These are phyloP conservation scores for Balamuthia mandrillaris DNA, from an alignment of 208 protist genomes.

Conservation along the genomic window DNA sequence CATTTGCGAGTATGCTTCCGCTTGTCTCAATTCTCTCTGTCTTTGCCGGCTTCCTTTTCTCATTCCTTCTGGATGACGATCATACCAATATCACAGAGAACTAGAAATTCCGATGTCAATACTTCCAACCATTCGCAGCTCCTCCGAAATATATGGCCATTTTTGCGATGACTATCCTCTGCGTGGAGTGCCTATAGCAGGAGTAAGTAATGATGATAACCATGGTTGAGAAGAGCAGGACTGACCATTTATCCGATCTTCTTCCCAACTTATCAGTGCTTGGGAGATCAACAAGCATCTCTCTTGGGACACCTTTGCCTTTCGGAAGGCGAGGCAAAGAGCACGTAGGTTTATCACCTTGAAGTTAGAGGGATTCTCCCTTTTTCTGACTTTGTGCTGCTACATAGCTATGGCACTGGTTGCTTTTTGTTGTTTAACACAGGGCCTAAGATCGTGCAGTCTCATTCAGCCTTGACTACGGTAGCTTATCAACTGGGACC, in stretches of 20 bases:
- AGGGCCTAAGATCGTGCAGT: slow-evolving; percentile 79
- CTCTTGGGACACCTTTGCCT: slow-evolving; percentile 92
- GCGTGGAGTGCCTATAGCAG: slow-evolving; percentile 57
- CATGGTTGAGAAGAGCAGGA: background rate
- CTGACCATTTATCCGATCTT: background rate
- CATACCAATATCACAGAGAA: background rate
- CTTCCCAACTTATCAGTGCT: slow-evolving; percentile 81
- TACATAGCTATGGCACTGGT: slow-evolving; percentile 89
- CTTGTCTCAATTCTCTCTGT: too few relatives aligned
- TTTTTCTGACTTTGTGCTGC: background rate
- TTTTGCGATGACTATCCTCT: slow-evolving; percentile 47
- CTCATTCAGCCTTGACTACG: slow-evolving; percentile 89
- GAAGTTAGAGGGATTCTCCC: background rate
- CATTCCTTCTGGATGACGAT: too few relatives aligned
- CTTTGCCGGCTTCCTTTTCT: background rate
- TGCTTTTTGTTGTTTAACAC: slow-evolving; percentile 96
- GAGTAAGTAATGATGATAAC: slow-evolving; percentile 18
- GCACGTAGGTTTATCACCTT: slow-evolving; percentile 82
- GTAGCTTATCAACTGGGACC: slow-evolving; percentile 80
- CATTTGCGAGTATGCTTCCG: slow-evolving; percentile 62
- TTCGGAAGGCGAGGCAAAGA: slow-evolving; percentile 86
- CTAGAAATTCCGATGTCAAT: slow-evolving; percentile 78
- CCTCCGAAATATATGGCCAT: slow-evolving; percentile 63
- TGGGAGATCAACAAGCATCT: slow-evolving; percentile 97
- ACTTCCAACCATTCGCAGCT: slow-evolving; percentile 84